These are phyloP conservation scores for Castanopsis chinensis DNA, from an alignment of 306 rosid genomes.

Conservation along the genomic window DNA sequence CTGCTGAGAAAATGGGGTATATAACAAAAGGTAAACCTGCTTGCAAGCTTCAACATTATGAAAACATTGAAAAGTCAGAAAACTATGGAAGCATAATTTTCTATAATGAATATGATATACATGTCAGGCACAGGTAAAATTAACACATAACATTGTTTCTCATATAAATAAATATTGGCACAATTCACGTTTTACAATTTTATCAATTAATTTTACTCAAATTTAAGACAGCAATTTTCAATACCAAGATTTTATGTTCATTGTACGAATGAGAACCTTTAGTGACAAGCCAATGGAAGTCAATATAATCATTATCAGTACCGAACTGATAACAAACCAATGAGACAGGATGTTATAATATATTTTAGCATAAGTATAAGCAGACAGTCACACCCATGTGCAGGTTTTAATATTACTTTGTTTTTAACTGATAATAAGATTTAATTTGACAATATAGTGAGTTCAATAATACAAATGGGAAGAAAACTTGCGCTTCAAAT, in stretches of 20 bases:
- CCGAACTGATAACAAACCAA: neutral
- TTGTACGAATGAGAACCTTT: neutral
- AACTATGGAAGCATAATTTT: conserved; percentile 2
- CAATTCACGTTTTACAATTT: neutral
- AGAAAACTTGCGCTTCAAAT: neutral
- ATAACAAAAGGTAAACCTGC: conserved; percentile 60
- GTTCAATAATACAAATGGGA: neutral
- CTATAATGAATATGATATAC: neutral
- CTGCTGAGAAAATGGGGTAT: conserved; percentile 72
- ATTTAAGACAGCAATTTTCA: neutral
- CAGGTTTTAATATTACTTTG: neutral
- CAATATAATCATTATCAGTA: neutral
- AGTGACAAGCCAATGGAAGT: neutral
- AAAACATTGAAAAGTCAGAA: conserved; percentile 34
- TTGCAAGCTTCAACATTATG: conserved; percentile 43
- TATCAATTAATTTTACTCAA: neutral
- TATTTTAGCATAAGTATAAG: neutral
- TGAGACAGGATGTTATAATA: neutral
- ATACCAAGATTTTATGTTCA: neutral
- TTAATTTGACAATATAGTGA: neutral
- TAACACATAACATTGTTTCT: neutral
- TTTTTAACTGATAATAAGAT: neutral
- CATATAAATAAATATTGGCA: neutral
- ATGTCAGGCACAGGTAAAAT: conserved; percentile 1
- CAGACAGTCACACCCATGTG: neutral